Conservation (phyloP, 805 yeast genomes). For the Sugiyamaella smithiae region DNA sequence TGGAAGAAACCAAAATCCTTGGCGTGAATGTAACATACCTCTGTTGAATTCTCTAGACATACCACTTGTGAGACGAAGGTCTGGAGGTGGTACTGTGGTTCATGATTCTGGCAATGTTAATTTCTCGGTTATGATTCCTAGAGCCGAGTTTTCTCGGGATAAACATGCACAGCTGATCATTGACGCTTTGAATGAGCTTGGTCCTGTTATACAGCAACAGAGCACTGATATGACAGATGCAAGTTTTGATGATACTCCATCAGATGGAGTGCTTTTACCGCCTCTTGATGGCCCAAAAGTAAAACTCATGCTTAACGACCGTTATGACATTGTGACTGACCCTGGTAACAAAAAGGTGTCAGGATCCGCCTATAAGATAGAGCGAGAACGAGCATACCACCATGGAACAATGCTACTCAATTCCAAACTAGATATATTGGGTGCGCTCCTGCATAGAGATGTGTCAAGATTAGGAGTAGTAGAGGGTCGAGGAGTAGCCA, state of each 20-base stretch:
- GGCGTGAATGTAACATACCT: constrained; percentile 74
- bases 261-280: not conserved
- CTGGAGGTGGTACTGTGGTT: constrained; percentile 97
- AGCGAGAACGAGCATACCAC: constrained; percentile 79
- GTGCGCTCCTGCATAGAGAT: constrained; percentile 55
- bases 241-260: not conserved
- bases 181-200: constrained; percentile 34
- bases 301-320: constrained; percentile 52
- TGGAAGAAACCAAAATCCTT: constrained; percentile 95
- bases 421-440: constrained; percentile 58
- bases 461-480: constrained; percentile 41
- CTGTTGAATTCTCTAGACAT: constrained; percentile 48
- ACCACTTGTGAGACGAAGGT: constrained; percentile 71
- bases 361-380: constrained; percentile 89
- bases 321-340: constrained; percentile 73
- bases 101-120: constrained; percentile 90
- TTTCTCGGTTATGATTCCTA: constrained; percentile 73
- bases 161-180: constrained; percentile 49
- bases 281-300: constrained; percentile 20
- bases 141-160: constrained; percentile 59
- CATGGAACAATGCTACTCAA: constrained; percentile 92
- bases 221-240: not conserved
- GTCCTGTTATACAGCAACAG: constrained; percentile 3
- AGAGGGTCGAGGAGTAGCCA: constrained; percentile 56
- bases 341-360: constrained; percentile 56